Base-by-base conservation (phyloP, 202 grass and related monocot species). In the Bolboschoenoplectus hybrid region DNA sequence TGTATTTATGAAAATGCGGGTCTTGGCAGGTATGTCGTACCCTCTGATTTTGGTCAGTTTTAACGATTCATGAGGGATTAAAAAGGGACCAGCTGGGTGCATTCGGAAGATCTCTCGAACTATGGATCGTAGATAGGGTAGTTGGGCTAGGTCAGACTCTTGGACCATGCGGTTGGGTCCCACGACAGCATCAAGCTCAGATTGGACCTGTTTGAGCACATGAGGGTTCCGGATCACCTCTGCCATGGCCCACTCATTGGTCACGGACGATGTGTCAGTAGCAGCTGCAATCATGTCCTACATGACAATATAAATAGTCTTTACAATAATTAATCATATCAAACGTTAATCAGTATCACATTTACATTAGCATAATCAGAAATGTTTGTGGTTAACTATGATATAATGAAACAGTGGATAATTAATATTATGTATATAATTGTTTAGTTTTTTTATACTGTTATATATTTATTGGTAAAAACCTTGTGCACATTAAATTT, bases 251-350 rank as follows among this genome's bases (percentile, higher is more conserved):
- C 95, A 97, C 60, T 97, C 95, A 68, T 95, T 97, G 8, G 91
- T 95, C 85, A 97, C 95, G 0, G 95, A 88, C 0, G 92, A 97
- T 1, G 92, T 97, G 19, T 97, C 95, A 0, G 91, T 95, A 2
- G 92, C 95, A 10, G 95, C 95, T 9, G 95, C 92, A 67, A 97
- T 95, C 95, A 97, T 97, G 87, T 97, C 92, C 95, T 97, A 69
- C 40, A 83, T 16, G 16, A 44, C 5, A 78, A 82, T 3, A 46
- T 8, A 62, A 62, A 84, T 57, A 11, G 85, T 58, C 66, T 88
- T 65, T 20, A 56, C 11, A 85, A 35, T 46, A 61, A 32, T 61
- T 26, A 36, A 13, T 53, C 74, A 6, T 68, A 41, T 13, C 68
- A 51, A 16, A 69, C 17, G 14, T 69, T 43, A 43, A 69, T 44